phyloP scores from a whole-genome alignment of 257 asterid species.

The Lantana camara region DNA sequence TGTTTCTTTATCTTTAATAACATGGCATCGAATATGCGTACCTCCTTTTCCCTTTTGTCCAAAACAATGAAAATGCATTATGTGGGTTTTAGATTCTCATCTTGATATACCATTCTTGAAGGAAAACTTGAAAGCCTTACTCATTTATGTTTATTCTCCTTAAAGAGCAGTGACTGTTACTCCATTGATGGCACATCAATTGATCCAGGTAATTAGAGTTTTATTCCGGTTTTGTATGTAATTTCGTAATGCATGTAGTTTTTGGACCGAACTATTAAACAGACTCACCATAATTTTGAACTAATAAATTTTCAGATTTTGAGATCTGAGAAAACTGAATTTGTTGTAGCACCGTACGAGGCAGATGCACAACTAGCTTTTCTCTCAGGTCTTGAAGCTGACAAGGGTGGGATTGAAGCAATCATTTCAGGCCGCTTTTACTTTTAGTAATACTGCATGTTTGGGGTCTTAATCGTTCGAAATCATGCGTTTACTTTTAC shows the following conservation, averaged over 20 bases:
- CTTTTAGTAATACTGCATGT: no score
- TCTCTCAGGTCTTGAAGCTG: slow-evolving; percentile 54
- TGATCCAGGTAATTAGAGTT: slow-evolving; percentile 57
- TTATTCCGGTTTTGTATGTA: background rate
- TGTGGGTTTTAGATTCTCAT: background rate
- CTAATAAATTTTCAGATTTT: slow-evolving; percentile 47
- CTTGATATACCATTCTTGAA: background rate
- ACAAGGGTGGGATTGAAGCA: slow-evolving; percentile 64
- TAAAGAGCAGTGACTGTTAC: slow-evolving; percentile 76
- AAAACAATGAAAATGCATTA: background rate
- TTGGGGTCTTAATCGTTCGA: no score
- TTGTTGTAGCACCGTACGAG: slow-evolving; percentile 80
- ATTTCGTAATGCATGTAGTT: background rate
- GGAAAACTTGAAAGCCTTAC: slow-evolving; percentile 6
- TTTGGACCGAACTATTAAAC: background rate
- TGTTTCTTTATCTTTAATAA: background rate
- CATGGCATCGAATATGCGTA: slow-evolving; percentile 6
- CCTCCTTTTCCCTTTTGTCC: background rate
- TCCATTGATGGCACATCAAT: slow-evolving; percentile 71
- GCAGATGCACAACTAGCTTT: slow-evolving; percentile 85
- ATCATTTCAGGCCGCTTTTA: slow-evolving; percentile 39
- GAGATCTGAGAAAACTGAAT: slow-evolving; percentile 66
- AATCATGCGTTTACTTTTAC: no score
- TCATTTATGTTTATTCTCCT: slow-evolving; percentile 27
- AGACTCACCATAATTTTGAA: background rate